phyloP scores from a whole-genome alignment of 768 basidiomycete species.

The Daedalea quercina region DNA sequence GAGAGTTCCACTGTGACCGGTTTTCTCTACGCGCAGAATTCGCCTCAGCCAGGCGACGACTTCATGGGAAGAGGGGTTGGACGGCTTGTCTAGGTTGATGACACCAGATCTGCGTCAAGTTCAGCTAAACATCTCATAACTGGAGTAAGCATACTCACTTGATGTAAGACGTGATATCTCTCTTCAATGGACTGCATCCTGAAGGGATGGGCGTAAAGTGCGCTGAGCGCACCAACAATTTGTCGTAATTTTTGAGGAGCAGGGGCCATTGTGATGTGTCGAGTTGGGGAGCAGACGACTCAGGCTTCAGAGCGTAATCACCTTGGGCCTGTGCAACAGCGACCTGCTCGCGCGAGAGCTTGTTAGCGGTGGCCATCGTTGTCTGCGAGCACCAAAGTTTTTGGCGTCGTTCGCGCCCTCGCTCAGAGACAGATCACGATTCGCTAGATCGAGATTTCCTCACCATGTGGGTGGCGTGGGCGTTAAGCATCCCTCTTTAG shows the following conservation, averaged over 20 bases:
- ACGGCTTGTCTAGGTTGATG: conserved; percentile 99
- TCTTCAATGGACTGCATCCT: conserved; percentile 91
- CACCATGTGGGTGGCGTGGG: background rate
- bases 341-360: conserved; percentile 59
- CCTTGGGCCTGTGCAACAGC: conserved; percentile 68
- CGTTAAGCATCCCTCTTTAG: background rate
- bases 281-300: conserved; percentile 62
- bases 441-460: background rate
- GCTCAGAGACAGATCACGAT: conserved; percentile 3
- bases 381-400: background rate
- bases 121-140: no score
- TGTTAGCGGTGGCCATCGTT: conserved; percentile 37
- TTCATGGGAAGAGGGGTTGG: conserved; percentile 98
- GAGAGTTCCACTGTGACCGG: conserved; percentile 96
- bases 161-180: conserved; percentile 87
- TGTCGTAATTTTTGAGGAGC: conserved; percentile 98
- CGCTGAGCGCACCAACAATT: conserved; percentile 85
- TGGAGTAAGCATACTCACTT: conserved; percentile 43
- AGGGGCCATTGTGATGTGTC: conserved; percentile 98
- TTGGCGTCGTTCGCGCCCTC: conserved; percentile 9
- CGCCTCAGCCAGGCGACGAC: conserved; percentile 98
- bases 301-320: conserved; percentile 80
- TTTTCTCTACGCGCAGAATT: conserved; percentile 96
- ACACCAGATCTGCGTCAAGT: conserved; percentile 75
- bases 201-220: conserved; percentile 98